A percentile compares a stretch with the other conserved stretches of the same genome.
Evolutionary conservation across 257 asterid genomes (phyloP).

Genomic region (Coffea eugenioides): DNA sequence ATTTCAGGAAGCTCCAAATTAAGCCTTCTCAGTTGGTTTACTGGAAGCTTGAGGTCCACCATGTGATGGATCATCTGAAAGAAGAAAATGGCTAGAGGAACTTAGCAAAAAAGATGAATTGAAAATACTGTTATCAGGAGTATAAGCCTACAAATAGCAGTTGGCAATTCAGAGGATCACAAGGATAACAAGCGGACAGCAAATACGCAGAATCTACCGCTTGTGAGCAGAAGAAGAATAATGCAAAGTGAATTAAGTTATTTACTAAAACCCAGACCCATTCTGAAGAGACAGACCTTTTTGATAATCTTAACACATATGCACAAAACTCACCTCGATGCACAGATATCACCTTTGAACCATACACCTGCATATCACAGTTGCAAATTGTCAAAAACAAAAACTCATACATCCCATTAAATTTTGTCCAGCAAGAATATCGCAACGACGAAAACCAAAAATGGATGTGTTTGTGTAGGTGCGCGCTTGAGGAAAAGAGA

Average conservation of each 20-base stretch:
- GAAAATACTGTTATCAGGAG: neutral
- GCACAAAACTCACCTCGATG: slow-evolving; percentile 47
- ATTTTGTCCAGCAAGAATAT: neutral
- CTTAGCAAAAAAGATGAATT: neutral
- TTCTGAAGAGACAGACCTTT: neutral
- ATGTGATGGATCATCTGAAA: slow-evolving; percentile 34
- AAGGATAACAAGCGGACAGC: neutral
- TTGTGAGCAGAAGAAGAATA: neutral
- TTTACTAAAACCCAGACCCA: neutral
- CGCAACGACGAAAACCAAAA: neutral
- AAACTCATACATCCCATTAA: neutral
- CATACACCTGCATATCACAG: slow-evolving; percentile 53
- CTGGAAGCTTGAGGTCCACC: slow-evolving; percentile 25
- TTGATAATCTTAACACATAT: neutral
- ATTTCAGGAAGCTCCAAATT: slow-evolving; percentile 32
- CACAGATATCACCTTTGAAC: slow-evolving; percentile 33
- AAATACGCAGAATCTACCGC: neutral
- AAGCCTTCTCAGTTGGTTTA: slow-evolving; percentile 20
- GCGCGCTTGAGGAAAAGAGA: neutral
- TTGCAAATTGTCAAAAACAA: slow-evolving; percentile 20
- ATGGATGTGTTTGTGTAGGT: neutral
- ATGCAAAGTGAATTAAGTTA: neutral
- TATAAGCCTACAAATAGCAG: neutral
- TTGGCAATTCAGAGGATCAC: neutral
- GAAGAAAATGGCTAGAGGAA: slow-evolving; percentile 12